These are phyloP conservation scores for Gastrolobium bilobum DNA, from an alignment of 306 rosid species.

Conservation along the genomic window DNA sequence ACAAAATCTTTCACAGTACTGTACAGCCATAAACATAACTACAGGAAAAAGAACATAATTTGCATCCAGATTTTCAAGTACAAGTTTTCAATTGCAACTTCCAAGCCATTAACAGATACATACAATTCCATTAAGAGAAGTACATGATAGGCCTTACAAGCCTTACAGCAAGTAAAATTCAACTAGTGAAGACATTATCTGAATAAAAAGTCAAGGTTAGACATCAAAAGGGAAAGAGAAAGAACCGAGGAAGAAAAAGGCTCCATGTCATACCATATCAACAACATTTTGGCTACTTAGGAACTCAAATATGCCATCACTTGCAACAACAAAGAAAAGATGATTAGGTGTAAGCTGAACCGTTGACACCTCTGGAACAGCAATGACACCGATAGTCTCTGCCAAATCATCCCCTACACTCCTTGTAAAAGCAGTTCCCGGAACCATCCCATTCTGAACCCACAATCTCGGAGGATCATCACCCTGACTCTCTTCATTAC, in stretches of 20 bases:
- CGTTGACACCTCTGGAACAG: conserved; percentile 80
- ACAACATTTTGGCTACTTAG: conserved; percentile 91
- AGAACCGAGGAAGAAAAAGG: conserved; percentile 2
- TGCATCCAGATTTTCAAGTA: conserved; percentile 22
- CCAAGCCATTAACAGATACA: conserved; percentile 16
- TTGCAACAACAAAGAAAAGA: conserved; percentile 91
- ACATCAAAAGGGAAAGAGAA: conserved; percentile 16
- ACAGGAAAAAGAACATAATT: background rate
- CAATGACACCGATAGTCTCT: conserved; percentile 89
- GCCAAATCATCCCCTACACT: conserved; percentile 92
- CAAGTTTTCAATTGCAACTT: conserved; percentile 13
- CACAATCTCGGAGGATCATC: conserved; percentile 96
- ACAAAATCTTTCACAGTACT: background rate
- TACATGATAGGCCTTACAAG: background rate
- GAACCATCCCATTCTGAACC: conserved; percentile 80
- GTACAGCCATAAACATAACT: conserved; percentile 10
- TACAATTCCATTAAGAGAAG: conserved; percentile 19
- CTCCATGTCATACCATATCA: conserved; percentile 73
- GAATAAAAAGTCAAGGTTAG: background rate
- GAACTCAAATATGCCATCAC: conserved; percentile 98
- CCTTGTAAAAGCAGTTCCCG: conserved; percentile 98
- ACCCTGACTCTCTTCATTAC: conserved; percentile 88
- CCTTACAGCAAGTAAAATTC: conserved; percentile 26
- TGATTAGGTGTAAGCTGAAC: conserved; percentile 82
- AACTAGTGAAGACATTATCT: conserved; percentile 19